Conservation (phyloP, 2,329 filamentous ascomycete species). For the Paracoccidioides brasiliensis region DNA sequence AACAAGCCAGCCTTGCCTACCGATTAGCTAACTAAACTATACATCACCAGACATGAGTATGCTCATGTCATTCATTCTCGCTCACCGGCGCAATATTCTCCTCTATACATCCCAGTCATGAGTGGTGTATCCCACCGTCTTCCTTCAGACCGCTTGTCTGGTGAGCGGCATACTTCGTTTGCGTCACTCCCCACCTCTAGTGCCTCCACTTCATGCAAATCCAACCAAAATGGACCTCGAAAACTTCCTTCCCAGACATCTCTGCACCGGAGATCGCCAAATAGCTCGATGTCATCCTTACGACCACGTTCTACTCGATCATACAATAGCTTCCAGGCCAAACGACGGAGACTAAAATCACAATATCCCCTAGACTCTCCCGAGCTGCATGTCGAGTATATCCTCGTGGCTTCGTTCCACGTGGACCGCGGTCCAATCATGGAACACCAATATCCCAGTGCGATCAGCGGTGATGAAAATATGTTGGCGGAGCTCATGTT, state of each 20-base stretch:
- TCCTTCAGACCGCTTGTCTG: constrained; percentile 25
- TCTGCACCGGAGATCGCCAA: constrained; percentile 40
- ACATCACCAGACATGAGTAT: constrained; percentile 1
- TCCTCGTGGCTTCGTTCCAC: constrained; percentile 92
- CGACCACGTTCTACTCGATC: constrained; percentile 23
- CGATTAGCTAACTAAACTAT: neutral
- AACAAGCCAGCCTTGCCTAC: neutral
- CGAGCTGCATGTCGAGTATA: constrained; percentile 97
- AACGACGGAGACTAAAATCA: constrained; percentile 42
- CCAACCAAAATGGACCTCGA: constrained; percentile 39
- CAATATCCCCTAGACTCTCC: constrained; percentile 61
- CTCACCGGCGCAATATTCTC: constrained; percentile 12
- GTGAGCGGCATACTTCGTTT: constrained; percentile 42
- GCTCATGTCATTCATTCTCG: constrained; percentile 2
- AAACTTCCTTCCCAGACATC: constrained; percentile 48
- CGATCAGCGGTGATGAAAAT: constrained; percentile 92
- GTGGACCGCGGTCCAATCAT: constrained; percentile 92
- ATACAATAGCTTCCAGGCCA: constrained; percentile 12
- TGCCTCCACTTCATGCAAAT: constrained; percentile 18
- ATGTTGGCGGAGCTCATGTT: constrained; percentile 98
- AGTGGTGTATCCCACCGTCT: constrained; percentile 26
- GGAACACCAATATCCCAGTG: constrained; percentile 93
- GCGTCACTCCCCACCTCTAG: constrained; percentile 46
- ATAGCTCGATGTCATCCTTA: constrained; percentile 28
- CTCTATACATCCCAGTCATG: constrained; percentile 18